Evolutionary conservation across 805 yeast genomes (phyloP), one percentile per base, ranked within the genome.

Genomic region (Blastobotrys robertii): DNA sequence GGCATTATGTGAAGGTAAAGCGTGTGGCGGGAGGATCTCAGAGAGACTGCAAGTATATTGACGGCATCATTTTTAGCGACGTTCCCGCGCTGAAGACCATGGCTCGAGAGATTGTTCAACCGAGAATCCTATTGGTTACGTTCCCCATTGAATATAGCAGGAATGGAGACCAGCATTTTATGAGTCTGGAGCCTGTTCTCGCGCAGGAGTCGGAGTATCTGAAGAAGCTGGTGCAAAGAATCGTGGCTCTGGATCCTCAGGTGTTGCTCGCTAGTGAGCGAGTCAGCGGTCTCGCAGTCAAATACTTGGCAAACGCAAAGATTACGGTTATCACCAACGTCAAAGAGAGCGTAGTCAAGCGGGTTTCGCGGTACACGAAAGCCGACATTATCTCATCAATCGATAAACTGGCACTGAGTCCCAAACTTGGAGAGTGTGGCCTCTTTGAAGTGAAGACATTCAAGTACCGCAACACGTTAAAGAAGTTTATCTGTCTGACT

Each of bases 151-250:
- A 88, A 56, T 92, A 86, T 51, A 68, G 79, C 45, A 77, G 81
- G 47, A 78, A 76, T 34, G 54, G 48, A 2, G 25, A 19, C 25
- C 86, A 82, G 50, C 84, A 79, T 48, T 81, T 86, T 45, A 77
- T 86, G 60, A 83, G 94, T 55, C 66, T 88, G 44, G 83, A 85
- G 45, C 83, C 94, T 1, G 80, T 90, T 1, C 68, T 85, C 39
- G 83, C 90, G 0, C 97, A 92, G 57, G 97, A 90, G 56, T 68
- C 74, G 38, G 96, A 90, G 51, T 90, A 81, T 55, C 69, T 92
- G 37, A 74, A 79, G 43, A 88, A 86, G 54, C 66, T 90, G 29
- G 92, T 87, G 0, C 81, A 81, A 1, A 70, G 97, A 48, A 76
- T 92, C 13, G 67, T 77, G 2, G 79, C 88, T 0, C 63, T 92